Evolutionary conservation across 208 protist genomes (phyloP), one percentile per base, ranked within the genome.

Genomic region (Leishmania major): DNA sequence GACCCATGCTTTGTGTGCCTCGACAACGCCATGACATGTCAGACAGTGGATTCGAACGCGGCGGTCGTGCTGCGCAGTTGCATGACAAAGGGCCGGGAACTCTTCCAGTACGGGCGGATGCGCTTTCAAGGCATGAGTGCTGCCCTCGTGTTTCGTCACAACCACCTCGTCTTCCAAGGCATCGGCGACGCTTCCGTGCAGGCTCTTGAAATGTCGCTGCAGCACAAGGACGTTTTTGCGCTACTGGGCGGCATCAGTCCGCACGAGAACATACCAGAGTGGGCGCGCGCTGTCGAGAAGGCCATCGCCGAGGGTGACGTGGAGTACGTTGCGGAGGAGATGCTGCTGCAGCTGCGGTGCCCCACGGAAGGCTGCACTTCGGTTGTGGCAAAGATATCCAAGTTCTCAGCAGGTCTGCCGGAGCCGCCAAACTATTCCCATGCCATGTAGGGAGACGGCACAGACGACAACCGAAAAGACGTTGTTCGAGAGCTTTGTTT

Each of bases 241-340:
- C 75, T 96, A 17, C 81, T 96, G 70, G 81, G 89, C 53, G 88
- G 90, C 35, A 82, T 89, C 22, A 75, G 80, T n/a, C 49, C 62
- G 64, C 72, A 53, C 28, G 88, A 90, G 59, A 84, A 92, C 72
- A 59, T 80, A 55, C 31, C 70, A 43, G 84, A 76, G 45, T 82
- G 85, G 84, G 75, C 45, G 13, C 76, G 75, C 10, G 78, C 76
- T 3, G 69, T 87, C n/a, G 80, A 78, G 75, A 66, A 74, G 71
- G 76, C 81, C 1, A 37, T 87, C 13, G 75, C 51, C 31, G 77
- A 87, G 31, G 59, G 82, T 25, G 91, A 96, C 74, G 80, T 94
- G 17, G 93, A 96, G 86, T 95, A 96, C 81, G 87, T 93, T 15
- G 90, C 93, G 55, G 93, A 96, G 84, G 93, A 95, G 80, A 82